A percentile compares a stretch with the other conserved stretches of the same genome.
Conservation (phyloP, 169 alveolate species). For the Plasmodium malariae region DNA sequence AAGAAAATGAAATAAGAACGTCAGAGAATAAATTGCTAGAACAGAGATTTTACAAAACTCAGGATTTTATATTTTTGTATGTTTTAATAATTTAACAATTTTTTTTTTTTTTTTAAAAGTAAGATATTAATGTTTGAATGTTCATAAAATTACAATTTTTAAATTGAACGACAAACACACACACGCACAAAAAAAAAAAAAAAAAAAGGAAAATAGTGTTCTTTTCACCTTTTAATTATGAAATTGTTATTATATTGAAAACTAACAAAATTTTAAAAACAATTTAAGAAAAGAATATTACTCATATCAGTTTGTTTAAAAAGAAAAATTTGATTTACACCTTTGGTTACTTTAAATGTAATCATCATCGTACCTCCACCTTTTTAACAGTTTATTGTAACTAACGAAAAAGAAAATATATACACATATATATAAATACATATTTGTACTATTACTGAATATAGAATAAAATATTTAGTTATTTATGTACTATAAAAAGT, state of each 20-base stretch:
- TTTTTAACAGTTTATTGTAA: constrained; percentile 62
- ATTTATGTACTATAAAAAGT: too few relatives aligned
- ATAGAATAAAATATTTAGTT: too few relatives aligned
- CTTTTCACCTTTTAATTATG: constrained; percentile 23
- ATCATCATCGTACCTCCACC: constrained; percentile 78
- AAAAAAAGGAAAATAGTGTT: constrained; percentile 8
- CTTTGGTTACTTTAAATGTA: constrained; percentile 25
- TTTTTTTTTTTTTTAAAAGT: constrained; percentile 65
- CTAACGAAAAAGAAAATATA: constrained; percentile 17
- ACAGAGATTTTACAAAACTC: background rate
- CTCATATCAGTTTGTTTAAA: constrained; percentile 24
- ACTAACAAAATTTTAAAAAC: constrained; percentile 61
- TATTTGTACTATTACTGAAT: background rate
- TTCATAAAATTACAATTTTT: constrained; percentile 49
- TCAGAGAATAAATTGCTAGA: background rate
- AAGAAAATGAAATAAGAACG: constrained; percentile 16
- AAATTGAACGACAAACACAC: constrained; percentile 10
- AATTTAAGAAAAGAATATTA: constrained; percentile 11
- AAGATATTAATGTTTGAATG: constrained; percentile 44
- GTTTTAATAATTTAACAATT: constrained; percentile 24
- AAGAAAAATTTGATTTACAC: background rate
- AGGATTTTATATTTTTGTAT: constrained; percentile 35
- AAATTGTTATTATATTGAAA: constrained; percentile 12
- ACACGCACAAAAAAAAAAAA: constrained; percentile 19
- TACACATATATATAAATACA: background rate